A percentile compares a stretch with the other conserved stretches of the same genome.
phyloP scores from a whole-genome alignment of 2,329 filamentous ascomycete genomes.

The Cercospora zeae-maydis region DNA sequence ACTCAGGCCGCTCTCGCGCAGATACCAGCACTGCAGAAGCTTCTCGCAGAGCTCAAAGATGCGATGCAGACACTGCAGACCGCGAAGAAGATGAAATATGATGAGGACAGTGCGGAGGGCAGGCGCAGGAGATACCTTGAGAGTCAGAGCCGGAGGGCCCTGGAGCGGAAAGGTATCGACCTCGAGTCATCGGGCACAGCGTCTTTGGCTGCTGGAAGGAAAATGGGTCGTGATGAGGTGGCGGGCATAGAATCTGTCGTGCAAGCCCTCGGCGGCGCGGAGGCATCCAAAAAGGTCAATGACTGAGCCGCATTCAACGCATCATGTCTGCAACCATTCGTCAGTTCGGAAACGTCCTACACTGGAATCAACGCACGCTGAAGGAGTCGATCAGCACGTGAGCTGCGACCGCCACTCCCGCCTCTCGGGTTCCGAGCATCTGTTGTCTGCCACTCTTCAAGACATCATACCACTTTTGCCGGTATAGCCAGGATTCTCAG shows the following conservation, averaged over 20 bases:
- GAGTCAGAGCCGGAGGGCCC: slow-evolving; percentile 68
- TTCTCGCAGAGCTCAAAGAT: slow-evolving; percentile 59
- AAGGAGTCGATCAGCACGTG: neutral
- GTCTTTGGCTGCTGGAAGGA: slow-evolving; percentile 25
- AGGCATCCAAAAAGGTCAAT: slow-evolving; percentile 3
- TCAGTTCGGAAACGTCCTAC: neutral
- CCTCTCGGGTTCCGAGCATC: neutral
- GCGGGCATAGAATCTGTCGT: slow-evolving; percentile 39
- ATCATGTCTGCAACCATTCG: neutral
- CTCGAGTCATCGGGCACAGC: slow-evolving; percentile 34
- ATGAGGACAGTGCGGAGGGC: slow-evolving; percentile 52
- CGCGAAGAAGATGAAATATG: slow-evolving; percentile 30
- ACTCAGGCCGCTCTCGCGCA: slow-evolving; percentile 78
- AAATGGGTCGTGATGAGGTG: slow-evolving; percentile 36
- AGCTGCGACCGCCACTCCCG: neutral
- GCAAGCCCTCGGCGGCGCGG: slow-evolving; percentile 32
- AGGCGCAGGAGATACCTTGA: slow-evolving; percentile 82
- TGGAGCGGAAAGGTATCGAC: slow-evolving; percentile 70
- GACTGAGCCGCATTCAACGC: neutral
- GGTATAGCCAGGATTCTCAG: neutral
- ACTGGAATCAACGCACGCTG: neutral
- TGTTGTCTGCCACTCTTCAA: neutral
- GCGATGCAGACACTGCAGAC: slow-evolving; percentile 33
- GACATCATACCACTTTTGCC: neutral
- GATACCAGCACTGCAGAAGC: slow-evolving; percentile 69